Evolutionary conservation across 345 rosid species (phyloP).

Genomic region (Syzygium jambos): DNA sequence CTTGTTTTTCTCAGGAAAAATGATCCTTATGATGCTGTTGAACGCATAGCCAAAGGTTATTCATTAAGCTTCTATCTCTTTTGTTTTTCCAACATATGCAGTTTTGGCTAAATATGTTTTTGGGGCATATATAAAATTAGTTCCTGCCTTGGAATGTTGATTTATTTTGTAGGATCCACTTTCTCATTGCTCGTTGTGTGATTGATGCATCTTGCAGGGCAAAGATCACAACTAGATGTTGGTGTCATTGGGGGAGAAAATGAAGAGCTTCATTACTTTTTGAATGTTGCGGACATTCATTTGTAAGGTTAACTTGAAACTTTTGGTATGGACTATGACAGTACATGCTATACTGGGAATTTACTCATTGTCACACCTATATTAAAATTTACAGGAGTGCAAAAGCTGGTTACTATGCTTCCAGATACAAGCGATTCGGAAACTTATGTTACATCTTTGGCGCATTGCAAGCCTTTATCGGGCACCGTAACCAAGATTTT

Average conservation of each 20-base stretch:
- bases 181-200: not conserved
- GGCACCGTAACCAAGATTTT: conserved; percentile 69
- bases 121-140: not conserved
- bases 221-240: conserved; percentile 57
- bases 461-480: conserved; percentile 80
- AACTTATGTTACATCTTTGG: conserved; percentile 84
- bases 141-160: not conserved
- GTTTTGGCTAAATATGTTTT: not conserved
- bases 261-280: conserved; percentile 60
- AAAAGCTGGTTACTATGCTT: conserved; percentile 88
- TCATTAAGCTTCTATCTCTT: not conserved
- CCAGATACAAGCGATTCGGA: conserved; percentile 85
- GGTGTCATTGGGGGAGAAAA: conserved; percentile 58
- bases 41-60: conserved; percentile 72
- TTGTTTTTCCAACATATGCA: not conserved
- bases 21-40: conserved; percentile 78
- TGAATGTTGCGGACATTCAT: conserved; percentile 96
- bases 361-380: not conserved
- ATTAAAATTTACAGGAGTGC: conserved; percentile 64
- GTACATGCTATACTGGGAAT: not conserved
- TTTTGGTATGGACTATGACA: not conserved
- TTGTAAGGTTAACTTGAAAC: conserved; percentile 46
- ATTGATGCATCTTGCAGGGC: conserved; percentile 35
- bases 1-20: conserved; percentile 48
- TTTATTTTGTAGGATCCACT: not conserved